These are phyloP conservation scores for Leccinum incarnatum DNA, from an alignment of 768 basidiomycete genomes.

Conservation along the genomic window DNA sequence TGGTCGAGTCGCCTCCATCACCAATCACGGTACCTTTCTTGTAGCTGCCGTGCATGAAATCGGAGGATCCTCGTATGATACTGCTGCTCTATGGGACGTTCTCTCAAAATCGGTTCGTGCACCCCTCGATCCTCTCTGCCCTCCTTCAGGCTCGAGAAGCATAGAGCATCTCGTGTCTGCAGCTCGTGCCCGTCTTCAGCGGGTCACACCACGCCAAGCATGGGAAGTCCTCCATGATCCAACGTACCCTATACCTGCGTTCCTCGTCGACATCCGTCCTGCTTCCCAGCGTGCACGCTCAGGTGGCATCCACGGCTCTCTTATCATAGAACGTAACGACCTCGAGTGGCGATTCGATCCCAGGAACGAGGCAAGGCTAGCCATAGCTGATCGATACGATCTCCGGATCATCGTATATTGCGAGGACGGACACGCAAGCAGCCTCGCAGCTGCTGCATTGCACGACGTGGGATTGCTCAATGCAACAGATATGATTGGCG, in stretches of 20 bases:
- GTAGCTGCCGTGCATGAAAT: constrained; percentile 54
- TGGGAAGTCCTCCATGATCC: constrained; percentile 56
- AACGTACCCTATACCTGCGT: constrained; percentile 55
- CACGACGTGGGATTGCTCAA: constrained; percentile 70
- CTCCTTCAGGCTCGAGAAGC: constrained; percentile 63
- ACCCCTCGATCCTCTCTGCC: constrained; percentile 57
- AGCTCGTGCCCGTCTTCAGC: constrained; percentile 61
- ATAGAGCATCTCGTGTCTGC: constrained; percentile 56
- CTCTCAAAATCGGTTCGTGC: constrained; percentile 58
- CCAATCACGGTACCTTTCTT: constrained; percentile 34
- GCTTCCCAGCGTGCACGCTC: constrained; percentile 52
- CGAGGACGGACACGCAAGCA: constrained; percentile 70
- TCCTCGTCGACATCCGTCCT: constrained; percentile 78
- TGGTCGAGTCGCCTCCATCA: constrained; percentile 48
- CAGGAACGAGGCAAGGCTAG: constrained; percentile 51
- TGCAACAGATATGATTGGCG: constrained; percentile 76
- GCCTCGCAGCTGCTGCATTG: constrained; percentile 66
- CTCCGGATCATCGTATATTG: constrained; percentile 71
- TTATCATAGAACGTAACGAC: constrained; percentile 72
- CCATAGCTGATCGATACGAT: constrained; percentile 74
- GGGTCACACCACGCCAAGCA: constrained; percentile 59
- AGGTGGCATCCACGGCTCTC: constrained; percentile 64
- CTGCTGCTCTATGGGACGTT: constrained; percentile 66
- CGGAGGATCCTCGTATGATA: constrained; percentile 56
- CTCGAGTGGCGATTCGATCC: constrained; percentile 84